Evolutionary conservation across 306 rosid genomes (phyloP), one percentile per base, ranked within the genome.

Genomic region (Pterocarpus macrocarpus): DNA sequence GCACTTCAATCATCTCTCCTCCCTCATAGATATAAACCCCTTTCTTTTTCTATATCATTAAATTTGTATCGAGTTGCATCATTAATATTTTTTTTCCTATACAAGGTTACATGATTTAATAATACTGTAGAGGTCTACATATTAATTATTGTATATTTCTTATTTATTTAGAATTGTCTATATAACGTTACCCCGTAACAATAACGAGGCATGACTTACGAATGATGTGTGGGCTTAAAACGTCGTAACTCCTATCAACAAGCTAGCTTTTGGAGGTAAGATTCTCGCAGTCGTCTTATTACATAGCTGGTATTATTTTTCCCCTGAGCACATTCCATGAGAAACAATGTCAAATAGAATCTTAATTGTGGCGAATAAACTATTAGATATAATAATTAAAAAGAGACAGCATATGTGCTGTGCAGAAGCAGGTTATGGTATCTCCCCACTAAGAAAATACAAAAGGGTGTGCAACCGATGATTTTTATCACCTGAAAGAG

Each of bases 401-500:
- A 76, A 41, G 76, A 38, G 73, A 67, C 73, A 76, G 82, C 86
- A 36, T 15, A 63, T 8, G 52, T 15, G 62, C 4, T 9, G 39
- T 38, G 75, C 64, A 47, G 17, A 69, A 70, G 72, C 86, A 86
- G 64, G 75, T 81, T 49, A 85, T 68, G 85, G 84, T 12, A 83
- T 55, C 56, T 41, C 5, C 44, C 80, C 78, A 73, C 32, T 59
- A 75, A 59, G 43, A 72, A 49, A 84, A 83, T 58, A 65, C 77
- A 35, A 59, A 82, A 76, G 85, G 75, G 61, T 71, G 77, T 68
- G 81, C n/a, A 76, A 69, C 89, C 88, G 91, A 91, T 88, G 92
- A 90, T 91, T 88, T 22, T 85, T 78, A 84, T 90, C 89, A 89
- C 91, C 90, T 87, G 97, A 81, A 87, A 79, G 59, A 87, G 76